These are phyloP conservation scores for Panicum hallii DNA, from an alignment of 202 grass and related monocot species.

Conservation along the genomic window DNA sequence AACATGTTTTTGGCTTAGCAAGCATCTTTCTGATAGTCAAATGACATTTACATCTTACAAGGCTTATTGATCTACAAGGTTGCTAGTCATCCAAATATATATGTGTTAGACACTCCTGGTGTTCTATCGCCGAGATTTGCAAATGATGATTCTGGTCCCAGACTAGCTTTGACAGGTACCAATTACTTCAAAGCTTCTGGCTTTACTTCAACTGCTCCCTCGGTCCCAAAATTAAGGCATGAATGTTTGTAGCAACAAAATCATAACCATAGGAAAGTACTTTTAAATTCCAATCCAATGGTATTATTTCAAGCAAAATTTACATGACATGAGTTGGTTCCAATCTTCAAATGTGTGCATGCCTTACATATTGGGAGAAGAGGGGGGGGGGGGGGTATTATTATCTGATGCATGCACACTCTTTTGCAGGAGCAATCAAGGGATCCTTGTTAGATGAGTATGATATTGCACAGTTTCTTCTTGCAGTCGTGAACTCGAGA, in stretches of 20 bases:
- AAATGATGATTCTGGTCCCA: constrained; percentile 49
- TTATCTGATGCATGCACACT: constrained; percentile 29
- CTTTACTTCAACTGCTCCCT: constrained; percentile 10
- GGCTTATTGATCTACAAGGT: constrained; percentile 57
- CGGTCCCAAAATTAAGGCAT: too few relatives aligned
- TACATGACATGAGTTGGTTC: too few relatives aligned
- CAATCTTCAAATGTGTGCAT: too few relatives aligned
- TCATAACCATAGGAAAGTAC: too few relatives aligned
- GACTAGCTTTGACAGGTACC: constrained; percentile 66
- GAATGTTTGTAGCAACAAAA: too few relatives aligned
- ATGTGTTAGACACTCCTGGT: constrained; percentile 75
- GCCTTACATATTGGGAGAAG: too few relatives aligned
- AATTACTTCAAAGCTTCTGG: constrained; percentile 37
- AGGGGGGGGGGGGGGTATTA: too few relatives aligned
- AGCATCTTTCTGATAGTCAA: constrained; percentile 15
- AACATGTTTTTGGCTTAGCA: background rate
- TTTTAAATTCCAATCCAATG: too few relatives aligned
- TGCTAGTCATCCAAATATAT: constrained; percentile 82
- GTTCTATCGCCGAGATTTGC: constrained; percentile 55
- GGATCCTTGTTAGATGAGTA: constrained; percentile 56
- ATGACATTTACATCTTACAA: constrained; percentile 33
- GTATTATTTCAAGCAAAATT: too few relatives aligned
- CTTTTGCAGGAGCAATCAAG: constrained; percentile 67
- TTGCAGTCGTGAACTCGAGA: constrained; percentile 60
- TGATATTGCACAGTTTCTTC: constrained; percentile 61